These are phyloP conservation scores for Diaporthe destruens DNA, from an alignment of 2,329 filamentous ascomycete species.

Conservation along the genomic window DNA sequence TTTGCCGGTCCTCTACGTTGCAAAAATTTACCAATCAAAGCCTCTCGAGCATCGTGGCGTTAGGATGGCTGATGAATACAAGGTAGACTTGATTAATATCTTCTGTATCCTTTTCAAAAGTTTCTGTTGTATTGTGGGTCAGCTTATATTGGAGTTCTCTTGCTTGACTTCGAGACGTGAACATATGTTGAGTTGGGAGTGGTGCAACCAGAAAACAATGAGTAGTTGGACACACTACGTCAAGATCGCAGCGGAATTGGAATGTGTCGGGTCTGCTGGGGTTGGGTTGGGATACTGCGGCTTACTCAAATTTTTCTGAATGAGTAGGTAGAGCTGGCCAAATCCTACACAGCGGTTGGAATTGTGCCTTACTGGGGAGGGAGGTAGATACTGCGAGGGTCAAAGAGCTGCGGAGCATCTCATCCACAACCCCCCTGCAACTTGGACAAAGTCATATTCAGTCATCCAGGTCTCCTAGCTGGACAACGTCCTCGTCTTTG, in stretches of 20 bases:
- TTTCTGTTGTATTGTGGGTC: background rate
- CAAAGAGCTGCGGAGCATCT: background rate
- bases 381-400: background rate
- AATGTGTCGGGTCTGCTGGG: background rate
- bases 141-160: background rate
- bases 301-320: background rate
- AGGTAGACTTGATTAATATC: background rate
- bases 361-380: background rate
- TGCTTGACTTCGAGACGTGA: background rate
- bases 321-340: too few species aligned
- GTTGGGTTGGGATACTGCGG: background rate
- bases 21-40: background rate
- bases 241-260: too few species aligned
- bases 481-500: conserved; percentile 45
- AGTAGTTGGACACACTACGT: too few species aligned
- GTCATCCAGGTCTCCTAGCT: conserved; percentile 42
- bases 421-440: background rate
- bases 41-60: background rate
- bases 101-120: background rate
- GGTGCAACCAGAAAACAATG: background rate
- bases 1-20: background rate
- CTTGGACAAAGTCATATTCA: background rate
- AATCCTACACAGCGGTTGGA: background rate
- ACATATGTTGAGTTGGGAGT: background rate
- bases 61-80: background rate